Evolutionary conservation across 306 rosid species (phyloP), one percentile per base, ranked within the genome.

Genomic region (Fagus sylvatica): DNA sequence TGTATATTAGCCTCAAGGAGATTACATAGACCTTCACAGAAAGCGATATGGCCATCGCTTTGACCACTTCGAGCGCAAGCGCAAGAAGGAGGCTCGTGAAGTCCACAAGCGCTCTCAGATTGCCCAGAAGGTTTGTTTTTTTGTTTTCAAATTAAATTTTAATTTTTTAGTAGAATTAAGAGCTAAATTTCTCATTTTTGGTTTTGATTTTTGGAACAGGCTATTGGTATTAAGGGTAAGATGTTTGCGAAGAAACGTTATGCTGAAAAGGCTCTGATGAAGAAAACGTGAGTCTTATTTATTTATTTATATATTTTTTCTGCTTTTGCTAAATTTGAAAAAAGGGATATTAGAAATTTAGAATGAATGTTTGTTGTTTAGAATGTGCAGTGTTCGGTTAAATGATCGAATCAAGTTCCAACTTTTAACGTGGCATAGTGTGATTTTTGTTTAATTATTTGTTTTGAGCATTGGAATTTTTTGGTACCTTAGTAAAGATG

Each of bases 81-180:
- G 99, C 84, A 95, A 95, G 93, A 93, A 84, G 76, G 89, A 79
- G 67, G 99, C 98, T 74, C 98, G 98, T 75, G 79, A 86, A 71
- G 94, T 87, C 59, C 98, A 91, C 83, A 88, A 85, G 78, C 98
- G 80, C 79, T 95, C 98, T 74, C 30, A 84, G 36, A 91, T 51
- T 7, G 98, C 99, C 2, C 99, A 95, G 82, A 93, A 89, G 92
- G 99, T 95, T 15, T 0, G 7, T 48, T 10, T 13, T 61, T 48
- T 2, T 6, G 75, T 71, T 36, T 22, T 22, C 28, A 22, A 22
- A 22, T 22, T 8, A 4, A 33, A 51, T 22, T 46, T 71, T 1
- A 36, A 0, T 57, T 22, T 8, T 57, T 22, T 22, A 4, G 36
- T n/a, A 19, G 32, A 57, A 57, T 57, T 28, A 11, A 17, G 49